A percentile compares a stretch with the other conserved stretches of the same genome.
Conservation (phyloP, 1,139 yeast genomes). For the Sugiyamaella grinbergsii region DNA sequence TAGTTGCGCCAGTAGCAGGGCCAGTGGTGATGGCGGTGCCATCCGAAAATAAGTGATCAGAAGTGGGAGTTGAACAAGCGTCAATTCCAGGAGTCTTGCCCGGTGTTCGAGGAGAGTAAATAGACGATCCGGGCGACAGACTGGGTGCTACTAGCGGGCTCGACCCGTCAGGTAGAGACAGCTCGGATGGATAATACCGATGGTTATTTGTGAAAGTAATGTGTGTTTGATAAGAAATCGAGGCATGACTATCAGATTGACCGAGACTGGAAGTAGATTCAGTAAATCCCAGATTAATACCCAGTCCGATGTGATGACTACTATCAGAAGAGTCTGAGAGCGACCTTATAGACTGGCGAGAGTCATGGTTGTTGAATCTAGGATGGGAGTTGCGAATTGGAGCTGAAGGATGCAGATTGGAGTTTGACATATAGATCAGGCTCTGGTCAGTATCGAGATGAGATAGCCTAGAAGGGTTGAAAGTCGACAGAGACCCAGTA, state of each 20-base stretch:
- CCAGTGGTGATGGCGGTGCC: conserved; percentile 10
- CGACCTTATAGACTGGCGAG: conserved; percentile 4
- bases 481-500: conserved; percentile 14
- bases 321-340: conserved; percentile 2
- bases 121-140: conserved; percentile 3
- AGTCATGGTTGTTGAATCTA: too few species aligned
- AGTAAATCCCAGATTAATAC: conserved; percentile 11
- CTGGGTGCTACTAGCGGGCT: conserved; percentile 5
- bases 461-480: conserved; percentile 14
- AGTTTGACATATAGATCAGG: neutral
- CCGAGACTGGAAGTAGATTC: conserved; percentile 7
- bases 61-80: conserved; percentile 8
- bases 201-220: conserved; percentile 13
- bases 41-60: neutral
- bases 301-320: conserved; percentile 10
- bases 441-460: conserved; percentile 17
- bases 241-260: neutral
- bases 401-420: conserved; percentile 1
- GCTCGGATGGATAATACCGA: conserved; percentile 16
- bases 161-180: conserved; percentile 2
- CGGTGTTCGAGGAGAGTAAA: conserved; percentile 12
- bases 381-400: neutral
- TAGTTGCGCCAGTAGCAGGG: conserved; percentile 8
- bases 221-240: conserved; percentile 1
- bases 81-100: conserved; percentile 2